Base-by-base conservation (phyloP, 169 alveolate species). In the Plasmodium inui region DNA sequence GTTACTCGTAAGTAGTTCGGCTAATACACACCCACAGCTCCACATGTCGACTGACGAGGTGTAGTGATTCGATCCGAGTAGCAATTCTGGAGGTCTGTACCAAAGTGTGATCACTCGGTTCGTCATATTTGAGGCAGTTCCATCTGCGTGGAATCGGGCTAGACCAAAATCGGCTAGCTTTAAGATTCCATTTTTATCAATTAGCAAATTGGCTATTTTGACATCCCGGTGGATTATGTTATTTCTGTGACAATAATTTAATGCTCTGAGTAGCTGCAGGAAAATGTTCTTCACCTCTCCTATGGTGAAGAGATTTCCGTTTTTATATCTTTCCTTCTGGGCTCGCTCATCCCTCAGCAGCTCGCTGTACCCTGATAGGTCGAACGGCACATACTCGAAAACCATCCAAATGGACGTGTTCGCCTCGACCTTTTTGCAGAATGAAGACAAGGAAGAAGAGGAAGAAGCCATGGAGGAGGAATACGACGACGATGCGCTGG, bases 31-130 rank as follows among this genome's bases (percentile, higher is more conserved):
- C 32, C 99, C 99, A n/a, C 98, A 98, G 72, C 99, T 96, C 99
- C 99, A 98, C 97, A 98, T 97, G 95, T 98, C 99, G 3, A 98
- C 99, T 39, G 98, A 97, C 46, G 95, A 93, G 73, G 97, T 96
- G 81, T 98, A 98, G 83, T 95, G 80, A 73, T 97, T 98, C 39
- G 98, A 96, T 8, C 99, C 99, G 74, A 98, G 96, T 92, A 99
- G 95, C 26, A 99, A 95, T 92, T 99, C 99, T n/a, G 99, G 99
- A 5, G 99, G 99, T 74, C 99, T 93, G 93, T 99, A 99, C 99
- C 99, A 99, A 39, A 98, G 96, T 8, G 99, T 98, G n/a, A 98
- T 98, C 5, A 98, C 99, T 91, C 98, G 95, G 86, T 98, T 98
- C 0, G 99, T 98, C 81, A 98, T 97, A 57, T 93, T 84, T 55